A percentile compares a stretch with the other conserved stretches of the same genome.
These are phyloP conservation scores for Artemisia tridentata DNA, from an alignment of 129 eudicot species.

Conservation along the genomic window DNA sequence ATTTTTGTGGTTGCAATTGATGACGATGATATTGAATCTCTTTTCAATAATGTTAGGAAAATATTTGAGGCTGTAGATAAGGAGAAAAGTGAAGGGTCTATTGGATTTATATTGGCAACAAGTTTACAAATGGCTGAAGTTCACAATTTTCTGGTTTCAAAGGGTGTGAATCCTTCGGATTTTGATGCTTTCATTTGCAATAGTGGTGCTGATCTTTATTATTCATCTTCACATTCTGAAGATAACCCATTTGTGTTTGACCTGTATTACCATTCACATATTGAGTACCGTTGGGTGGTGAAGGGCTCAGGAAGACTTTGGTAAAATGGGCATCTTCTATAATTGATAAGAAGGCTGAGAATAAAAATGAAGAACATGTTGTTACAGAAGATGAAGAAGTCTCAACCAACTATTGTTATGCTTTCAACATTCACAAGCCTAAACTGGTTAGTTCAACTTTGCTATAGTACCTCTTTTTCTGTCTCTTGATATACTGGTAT, in stretches of 20 bases:
- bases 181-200: slow-evolving; percentile 96
- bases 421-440: slow-evolving; percentile 75
- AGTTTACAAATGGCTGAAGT: slow-evolving; percentile 72
- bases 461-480: background rate
- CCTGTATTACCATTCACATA: slow-evolving; percentile 88
- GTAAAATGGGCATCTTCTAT: slow-evolving; percentile 78
- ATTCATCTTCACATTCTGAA: slow-evolving; percentile 73
- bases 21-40: slow-evolving; percentile 44
- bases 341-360: slow-evolving; percentile 56
- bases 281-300: slow-evolving; percentile 99
- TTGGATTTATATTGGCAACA: slow-evolving; percentile 89
- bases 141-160: slow-evolving; percentile 59
- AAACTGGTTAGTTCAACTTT: slow-evolving; percentile 51
- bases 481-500: background rate
- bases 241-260: slow-evolving; percentile 84
- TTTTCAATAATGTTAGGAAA: slow-evolving; percentile 58
- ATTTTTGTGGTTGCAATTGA: slow-evolving; percentile 86
- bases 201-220: slow-evolving; percentile 93
- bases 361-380: slow-evolving; percentile 52
- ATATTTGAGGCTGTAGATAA: slow-evolving; percentile 74
- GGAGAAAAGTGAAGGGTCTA: slow-evolving; percentile 72
- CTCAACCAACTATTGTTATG: slow-evolving; percentile 87
- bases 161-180: slow-evolving; percentile 66
- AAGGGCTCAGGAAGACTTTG: slow-evolving; percentile 93
- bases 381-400: slow-evolving; percentile 87